Conservation (phyloP, 2,329 filamentous ascomycete species). For the Nakataea oryzae region DNA sequence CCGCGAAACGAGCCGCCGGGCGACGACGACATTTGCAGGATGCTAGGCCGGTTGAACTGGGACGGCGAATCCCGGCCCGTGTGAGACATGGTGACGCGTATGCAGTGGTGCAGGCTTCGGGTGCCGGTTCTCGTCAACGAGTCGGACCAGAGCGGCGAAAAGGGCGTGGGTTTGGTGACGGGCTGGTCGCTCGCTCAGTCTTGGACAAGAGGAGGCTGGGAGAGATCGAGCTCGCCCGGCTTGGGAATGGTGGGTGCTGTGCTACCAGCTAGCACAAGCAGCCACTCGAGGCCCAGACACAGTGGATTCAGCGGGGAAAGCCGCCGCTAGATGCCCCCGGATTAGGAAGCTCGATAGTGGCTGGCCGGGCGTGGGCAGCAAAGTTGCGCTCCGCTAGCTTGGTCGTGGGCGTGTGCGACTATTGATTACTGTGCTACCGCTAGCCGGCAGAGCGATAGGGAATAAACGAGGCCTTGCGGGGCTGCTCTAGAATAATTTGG, state of each 20-base stretch:
- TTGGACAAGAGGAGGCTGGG: neutral
- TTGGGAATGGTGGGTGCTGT: neutral
- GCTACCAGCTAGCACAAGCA: neutral
- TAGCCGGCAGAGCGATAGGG: neutral
- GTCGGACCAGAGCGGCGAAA: neutral
- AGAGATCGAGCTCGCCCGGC: neutral
- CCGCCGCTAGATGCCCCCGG: neutral
- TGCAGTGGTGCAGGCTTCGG: neutral
- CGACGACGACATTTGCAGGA: conserved; percentile 25
- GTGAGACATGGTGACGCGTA: conserved; percentile 11
- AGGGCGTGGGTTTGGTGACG: neutral
- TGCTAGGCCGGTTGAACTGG: conserved; percentile 15
- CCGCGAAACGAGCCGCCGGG: conserved; percentile 36
- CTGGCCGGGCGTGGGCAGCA: neutral
- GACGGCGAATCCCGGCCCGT: conserved; percentile 15
- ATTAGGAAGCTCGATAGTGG: neutral
- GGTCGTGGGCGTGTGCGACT: too few relatives aligned
- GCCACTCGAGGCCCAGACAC: neutral
- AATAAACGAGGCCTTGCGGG: neutral
- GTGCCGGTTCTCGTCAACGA: neutral
- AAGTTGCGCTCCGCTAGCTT: neutral
- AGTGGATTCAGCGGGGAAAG: neutral
- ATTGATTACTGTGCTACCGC: too few relatives aligned
- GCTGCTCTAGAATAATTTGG: too few relatives aligned
- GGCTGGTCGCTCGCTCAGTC: neutral